Percentiles rank a stretch among this genome's conserved stretches.
Conservation (phyloP, 2,329 filamentous ascomycete species). For the Colletotrichum higginsianum region DNA sequence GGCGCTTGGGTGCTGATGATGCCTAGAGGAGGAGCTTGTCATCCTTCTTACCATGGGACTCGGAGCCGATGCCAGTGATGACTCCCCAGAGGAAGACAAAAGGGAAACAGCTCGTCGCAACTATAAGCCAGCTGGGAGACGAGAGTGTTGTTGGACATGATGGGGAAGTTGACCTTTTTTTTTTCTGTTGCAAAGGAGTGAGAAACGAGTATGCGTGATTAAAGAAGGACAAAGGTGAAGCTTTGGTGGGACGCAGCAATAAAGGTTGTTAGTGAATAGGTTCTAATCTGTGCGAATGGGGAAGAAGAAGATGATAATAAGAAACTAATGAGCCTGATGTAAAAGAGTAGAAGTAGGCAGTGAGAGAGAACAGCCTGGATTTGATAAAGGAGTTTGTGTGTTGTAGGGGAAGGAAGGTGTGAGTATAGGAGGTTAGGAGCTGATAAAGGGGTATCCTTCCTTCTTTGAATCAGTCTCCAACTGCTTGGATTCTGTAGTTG, state of each 20-base stretch:
- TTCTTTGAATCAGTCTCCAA: neutral
- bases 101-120: neutral
- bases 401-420: neutral
- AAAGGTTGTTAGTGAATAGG: neutral
- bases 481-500: too few species aligned
- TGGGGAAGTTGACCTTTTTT: too few species aligned
- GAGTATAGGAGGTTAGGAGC: neutral
- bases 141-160: neutral
- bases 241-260: too few species aligned
- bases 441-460: neutral
- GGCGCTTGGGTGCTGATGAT: too few species aligned
- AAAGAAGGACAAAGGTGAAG: too few species aligned
- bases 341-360: neutral
- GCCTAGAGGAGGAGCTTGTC: neutral
- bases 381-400: neutral
- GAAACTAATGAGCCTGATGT: neutral
- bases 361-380: neutral
- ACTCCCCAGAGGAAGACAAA: neutral
- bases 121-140: too few species aligned
- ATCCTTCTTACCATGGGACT: neutral
- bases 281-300: neutral
- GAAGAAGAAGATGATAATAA: neutral
- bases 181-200: neutral
- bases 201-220: neutral
- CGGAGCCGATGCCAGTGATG: neutral